Conservation (phyloP, 2,329 filamentous ascomycete species). For the Microsporum ferrugineum region DNA sequence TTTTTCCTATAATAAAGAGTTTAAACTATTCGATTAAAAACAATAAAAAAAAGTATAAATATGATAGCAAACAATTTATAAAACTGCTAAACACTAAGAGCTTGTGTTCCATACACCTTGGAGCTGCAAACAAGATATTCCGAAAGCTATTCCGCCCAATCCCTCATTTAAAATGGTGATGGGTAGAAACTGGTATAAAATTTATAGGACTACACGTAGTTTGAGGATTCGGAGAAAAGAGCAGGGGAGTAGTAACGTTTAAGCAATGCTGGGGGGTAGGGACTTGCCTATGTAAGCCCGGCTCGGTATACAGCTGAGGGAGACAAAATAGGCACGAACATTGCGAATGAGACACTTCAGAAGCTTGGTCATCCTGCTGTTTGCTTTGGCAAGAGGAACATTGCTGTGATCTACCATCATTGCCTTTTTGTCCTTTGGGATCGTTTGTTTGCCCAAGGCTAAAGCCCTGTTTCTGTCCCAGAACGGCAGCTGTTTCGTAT, state of each 20-base stretch:
- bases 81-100: neutral
- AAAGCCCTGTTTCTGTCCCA: neutral
- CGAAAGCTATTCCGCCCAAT: neutral
- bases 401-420: slow-evolving; percentile 35
- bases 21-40: neutral
- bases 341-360: neutral
- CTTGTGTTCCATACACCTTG: neutral
- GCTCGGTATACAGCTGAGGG: neutral
- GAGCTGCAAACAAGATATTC: neutral
- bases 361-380: neutral
- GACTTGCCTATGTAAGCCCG: neutral
- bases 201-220: neutral
- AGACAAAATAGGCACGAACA: neutral
- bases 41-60: neutral
- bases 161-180: neutral
- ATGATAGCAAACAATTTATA: neutral
- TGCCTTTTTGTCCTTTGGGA: slow-evolving; percentile 11
- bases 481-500: slow-evolving; percentile 1
- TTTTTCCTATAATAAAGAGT: neutral
- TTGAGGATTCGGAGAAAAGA: neutral
- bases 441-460: neutral
- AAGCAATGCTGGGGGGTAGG: neutral
- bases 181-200: neutral
- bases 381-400: neutral
- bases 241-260: neutral